Evolutionary conservation across 2,329 filamentous ascomycete genomes (phyloP).

Genomic region (Alternaria gaisen): DNA sequence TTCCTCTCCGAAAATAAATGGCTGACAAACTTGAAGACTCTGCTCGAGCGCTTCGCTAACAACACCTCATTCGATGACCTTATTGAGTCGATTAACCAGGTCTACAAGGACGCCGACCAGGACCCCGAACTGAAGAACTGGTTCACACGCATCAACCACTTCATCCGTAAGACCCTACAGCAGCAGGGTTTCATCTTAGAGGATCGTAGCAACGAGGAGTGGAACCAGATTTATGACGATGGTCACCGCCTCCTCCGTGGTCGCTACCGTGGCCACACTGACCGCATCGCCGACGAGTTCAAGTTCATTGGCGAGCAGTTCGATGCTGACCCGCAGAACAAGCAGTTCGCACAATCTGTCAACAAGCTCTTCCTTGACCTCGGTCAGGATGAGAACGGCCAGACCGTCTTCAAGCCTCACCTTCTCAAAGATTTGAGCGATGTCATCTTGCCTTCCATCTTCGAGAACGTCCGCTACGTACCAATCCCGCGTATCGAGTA

Average conservation of each 20-base stretch:
- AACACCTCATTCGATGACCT: conserved; percentile 88
- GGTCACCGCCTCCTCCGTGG: conserved; percentile 87
- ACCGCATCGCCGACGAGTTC: conserved; percentile 86
- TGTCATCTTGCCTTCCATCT: conserved; percentile 81
- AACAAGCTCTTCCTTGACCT: conserved; percentile 89
- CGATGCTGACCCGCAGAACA: conserved; percentile 86
- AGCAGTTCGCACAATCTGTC: conserved; percentile 76
- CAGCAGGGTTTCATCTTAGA: conserved; percentile 92
- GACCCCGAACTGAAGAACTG: conserved; percentile 88
- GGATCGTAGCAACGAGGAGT: conserved; percentile 79
- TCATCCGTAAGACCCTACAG: conserved; percentile 82
- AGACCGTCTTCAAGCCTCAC: conserved; percentile 90
- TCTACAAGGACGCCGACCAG: conserved; percentile 86
- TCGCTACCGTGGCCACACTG: conserved; percentile 85
- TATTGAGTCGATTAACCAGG: conserved; percentile 81
- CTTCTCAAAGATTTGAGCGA: conserved; percentile 88
- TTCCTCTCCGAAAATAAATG: conserved; percentile 51
- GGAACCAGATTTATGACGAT: conserved; percentile 84
- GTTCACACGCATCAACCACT: conserved; percentile 82
- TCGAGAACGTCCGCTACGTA: conserved; percentile 88
- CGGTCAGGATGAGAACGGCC: conserved; percentile 86
- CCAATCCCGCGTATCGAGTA: conserved; percentile 95
- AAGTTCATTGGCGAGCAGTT: conserved; percentile 92
- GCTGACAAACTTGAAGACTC: conserved; percentile 69
- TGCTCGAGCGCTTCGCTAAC: conserved; percentile 96